phyloP scores from a whole-genome alignment of 2,329 filamentous ascomycete genomes.

The Penicillium concentricum region DNA sequence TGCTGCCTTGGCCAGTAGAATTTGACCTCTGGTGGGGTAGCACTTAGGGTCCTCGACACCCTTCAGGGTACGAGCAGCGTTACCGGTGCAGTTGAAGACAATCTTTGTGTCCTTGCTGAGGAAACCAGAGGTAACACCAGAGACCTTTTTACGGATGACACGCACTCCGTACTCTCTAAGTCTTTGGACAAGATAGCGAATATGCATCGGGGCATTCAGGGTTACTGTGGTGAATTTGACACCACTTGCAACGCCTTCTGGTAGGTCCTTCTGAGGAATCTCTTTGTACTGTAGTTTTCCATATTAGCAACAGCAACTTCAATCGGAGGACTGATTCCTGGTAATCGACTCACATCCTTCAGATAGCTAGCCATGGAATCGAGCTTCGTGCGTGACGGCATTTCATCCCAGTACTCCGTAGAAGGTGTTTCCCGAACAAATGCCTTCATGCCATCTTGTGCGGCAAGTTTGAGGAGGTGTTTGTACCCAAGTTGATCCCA shows the following conservation, averaged over 20 bases:
- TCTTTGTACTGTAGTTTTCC: background rate
- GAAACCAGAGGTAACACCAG: background rate
- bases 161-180: background rate
- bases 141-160: background rate
- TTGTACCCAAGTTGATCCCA: constrained; percentile 45
- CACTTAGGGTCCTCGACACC: background rate
- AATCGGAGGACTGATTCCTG: background rate
- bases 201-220: constrained; percentile 40
- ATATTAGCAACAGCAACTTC: background rate
- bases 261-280: constrained; percentile 26
- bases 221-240: constrained; percentile 39
- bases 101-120: background rate
- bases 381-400: constrained; percentile 43
- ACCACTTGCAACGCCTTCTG: constrained; percentile 34
- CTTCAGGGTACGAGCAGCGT: background rate
- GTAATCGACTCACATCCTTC: constrained; percentile 33
- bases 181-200: constrained; percentile 29
- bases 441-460: constrained; percentile 2
- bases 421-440: constrained; percentile 32
- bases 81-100: background rate
- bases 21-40: background rate
- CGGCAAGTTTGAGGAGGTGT: constrained; percentile 38
- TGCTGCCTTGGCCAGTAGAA: background rate
- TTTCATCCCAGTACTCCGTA: constrained; percentile 44
- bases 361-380: constrained; percentile 43